Percentiles rank a stretch among this genome's conserved stretches.
Evolutionary conservation across 805 yeast genomes (phyloP).

Genomic region (Kazachstania kunashirensis): DNA sequence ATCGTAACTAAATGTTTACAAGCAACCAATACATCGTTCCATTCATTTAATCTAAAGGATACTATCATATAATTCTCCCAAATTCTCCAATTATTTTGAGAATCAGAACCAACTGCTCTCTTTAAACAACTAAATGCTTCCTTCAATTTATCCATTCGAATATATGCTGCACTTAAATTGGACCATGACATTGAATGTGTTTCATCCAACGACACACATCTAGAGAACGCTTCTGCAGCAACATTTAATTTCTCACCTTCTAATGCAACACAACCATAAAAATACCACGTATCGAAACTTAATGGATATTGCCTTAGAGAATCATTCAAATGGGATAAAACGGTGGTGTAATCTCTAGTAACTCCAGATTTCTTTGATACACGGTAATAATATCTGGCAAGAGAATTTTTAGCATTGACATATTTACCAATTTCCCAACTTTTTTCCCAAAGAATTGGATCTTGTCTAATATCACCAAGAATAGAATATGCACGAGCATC

Average conservation of each 20-base stretch:
- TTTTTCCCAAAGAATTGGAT: conserved; percentile 67
- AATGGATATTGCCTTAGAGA: conserved; percentile 66
- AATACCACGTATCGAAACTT: conserved; percentile 75
- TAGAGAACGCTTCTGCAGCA: conserved; percentile 85
- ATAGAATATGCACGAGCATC: conserved; percentile 81
- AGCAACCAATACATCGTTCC: conserved; percentile 81
- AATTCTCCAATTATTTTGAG: conserved; percentile 73
- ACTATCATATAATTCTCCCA: conserved; percentile 82
- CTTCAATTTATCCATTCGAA: conserved; percentile 50
- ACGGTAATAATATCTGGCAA: conserved; percentile 60
- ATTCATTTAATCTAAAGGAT: conserved; percentile 71
- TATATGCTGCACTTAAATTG: conserved; percentile 72
- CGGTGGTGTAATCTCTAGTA: conserved; percentile 40
- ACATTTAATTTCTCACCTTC: conserved; percentile 60
- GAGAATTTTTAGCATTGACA: conserved; percentile 74
- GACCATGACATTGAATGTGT: conserved; percentile 82
- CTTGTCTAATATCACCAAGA: conserved; percentile 74
- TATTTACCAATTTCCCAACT: conserved; percentile 84
- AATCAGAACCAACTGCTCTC: conserved; percentile 65
- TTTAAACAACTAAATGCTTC: conserved; percentile 83
- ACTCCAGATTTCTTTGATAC: conserved; percentile 52
- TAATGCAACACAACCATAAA: conserved; percentile 84
- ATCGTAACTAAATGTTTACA: conserved; percentile 51
- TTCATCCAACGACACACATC: conserved; percentile 82
- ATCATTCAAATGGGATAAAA: conserved; percentile 63